These are phyloP conservation scores for Acanthamoeba culbertsoni DNA, from an alignment of 208 protist genomes.

Conservation along the genomic window DNA sequence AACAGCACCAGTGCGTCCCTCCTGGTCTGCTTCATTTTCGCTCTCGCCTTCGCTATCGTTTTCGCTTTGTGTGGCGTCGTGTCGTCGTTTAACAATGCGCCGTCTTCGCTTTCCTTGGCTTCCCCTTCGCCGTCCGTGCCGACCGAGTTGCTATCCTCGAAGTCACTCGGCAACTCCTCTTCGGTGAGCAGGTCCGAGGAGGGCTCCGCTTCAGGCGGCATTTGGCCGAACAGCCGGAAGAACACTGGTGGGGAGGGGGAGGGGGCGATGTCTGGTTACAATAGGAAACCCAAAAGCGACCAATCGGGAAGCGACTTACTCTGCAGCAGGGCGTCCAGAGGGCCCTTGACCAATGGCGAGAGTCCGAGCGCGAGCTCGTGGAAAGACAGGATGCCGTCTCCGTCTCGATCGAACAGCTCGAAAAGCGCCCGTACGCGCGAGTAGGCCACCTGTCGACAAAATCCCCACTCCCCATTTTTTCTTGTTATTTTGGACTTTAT, in stretches of 20 bases:
- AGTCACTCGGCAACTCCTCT: not conserved
- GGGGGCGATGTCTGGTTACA: not conserved
- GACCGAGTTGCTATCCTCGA: not conserved
- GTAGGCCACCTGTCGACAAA: not conserved
- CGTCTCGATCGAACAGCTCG: constrained; percentile 15
- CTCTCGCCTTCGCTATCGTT: no score
- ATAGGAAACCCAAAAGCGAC: not conserved
- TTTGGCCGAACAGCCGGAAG: not conserved
- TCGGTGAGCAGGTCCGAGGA: not conserved
- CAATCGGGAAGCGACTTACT: not conserved
- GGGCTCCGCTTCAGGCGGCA: not conserved
- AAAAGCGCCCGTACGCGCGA: not conserved
- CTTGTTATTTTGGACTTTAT: no score
- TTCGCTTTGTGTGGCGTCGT: no score
- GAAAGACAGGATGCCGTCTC: constrained; percentile 21
- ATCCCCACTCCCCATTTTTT: not conserved
- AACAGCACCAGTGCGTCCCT: no score
- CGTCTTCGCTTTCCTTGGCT: no score
- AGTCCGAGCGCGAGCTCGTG: constrained; percentile 41
- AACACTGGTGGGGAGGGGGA: not conserved
- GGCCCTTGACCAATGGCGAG: constrained; percentile 43
- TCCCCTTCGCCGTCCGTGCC: no score
- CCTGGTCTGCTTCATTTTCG: not conserved
- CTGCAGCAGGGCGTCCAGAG: constrained; percentile 15
- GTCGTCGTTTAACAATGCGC: no score